Conservation (phyloP, 2,329 filamentous ascomycete species). For the Dendryphion nanum region DNA sequence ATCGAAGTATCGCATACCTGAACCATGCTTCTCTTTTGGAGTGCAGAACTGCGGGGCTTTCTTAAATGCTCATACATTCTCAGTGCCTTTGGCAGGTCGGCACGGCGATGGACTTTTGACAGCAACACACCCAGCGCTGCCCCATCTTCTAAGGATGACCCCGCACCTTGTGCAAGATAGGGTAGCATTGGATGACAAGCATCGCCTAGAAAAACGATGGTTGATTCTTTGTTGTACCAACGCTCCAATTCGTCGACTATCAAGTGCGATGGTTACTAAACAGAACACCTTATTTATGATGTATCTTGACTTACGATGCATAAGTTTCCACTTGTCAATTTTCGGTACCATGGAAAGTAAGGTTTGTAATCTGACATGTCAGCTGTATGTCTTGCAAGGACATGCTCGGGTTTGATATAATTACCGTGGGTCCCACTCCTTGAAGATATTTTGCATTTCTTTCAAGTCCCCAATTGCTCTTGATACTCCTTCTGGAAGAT, state of each 20-base stretch:
- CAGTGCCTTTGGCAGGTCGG: conserved; percentile 41
- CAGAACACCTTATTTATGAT: neutral
- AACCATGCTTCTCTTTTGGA: conserved; percentile 63
- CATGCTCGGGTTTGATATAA: conserved; percentile 48
- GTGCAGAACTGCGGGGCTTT: conserved; percentile 52
- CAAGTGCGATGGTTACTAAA: conserved; percentile 38
- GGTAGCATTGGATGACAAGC: conserved; percentile 36
- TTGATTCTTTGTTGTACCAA: conserved; percentile 3
- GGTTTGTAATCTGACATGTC: conserved; percentile 41
- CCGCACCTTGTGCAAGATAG: conserved; percentile 51
- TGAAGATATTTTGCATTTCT: conserved; percentile 62
- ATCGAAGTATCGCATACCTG: neutral
- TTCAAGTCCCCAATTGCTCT: conserved; percentile 54
- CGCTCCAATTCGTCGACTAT: conserved; percentile 1
- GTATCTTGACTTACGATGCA: conserved; percentile 44
- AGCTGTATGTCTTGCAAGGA: neutral
- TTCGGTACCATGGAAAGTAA: conserved; percentile 53
- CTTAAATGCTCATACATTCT: conserved; percentile 46
- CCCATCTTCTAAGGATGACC: conserved; percentile 66
- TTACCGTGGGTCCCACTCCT: conserved; percentile 67
- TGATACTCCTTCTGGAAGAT: conserved; percentile 55
- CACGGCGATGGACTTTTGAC: neutral
- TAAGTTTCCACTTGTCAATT: conserved; percentile 69
- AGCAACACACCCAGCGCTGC: conserved; percentile 62
- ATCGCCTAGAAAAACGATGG: conserved; percentile 34